Evolutionary conservation across 768 basidiomycete genomes (phyloP), one percentile per base, ranked within the genome.

Genomic region (Mycena epipterygia): DNA sequence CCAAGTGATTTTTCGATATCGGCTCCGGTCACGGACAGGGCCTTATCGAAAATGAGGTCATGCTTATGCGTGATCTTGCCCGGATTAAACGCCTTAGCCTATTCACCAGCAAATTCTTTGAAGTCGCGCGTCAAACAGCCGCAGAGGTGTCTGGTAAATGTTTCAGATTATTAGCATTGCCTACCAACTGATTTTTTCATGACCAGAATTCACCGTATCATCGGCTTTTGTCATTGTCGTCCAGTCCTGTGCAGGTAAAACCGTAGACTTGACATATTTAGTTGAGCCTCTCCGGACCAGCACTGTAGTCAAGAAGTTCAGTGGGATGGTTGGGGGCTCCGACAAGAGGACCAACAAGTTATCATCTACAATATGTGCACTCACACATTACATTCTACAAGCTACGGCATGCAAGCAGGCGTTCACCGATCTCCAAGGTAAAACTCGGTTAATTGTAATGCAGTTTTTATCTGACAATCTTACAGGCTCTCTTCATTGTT

Each of bases 391-490:
- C 52, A 53, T 32, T 32, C 52, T 53, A 6, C 27, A 53, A 53
- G 11, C 13, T 17, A 53, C 52, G 7, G 52, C 33, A 8, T 53
- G 52, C 25, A 17, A 25, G 7, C 17, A n/a, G 27, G 52, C 52
- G 27, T 53, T 53, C 30, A 53, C 52, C n/a, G 52, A 53, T 53
- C 33, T 53, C 8, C 52, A 53, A 53, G 52, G 52, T 53, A 37
- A 37, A 37, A 37, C 14, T 37, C 35, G 35, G 35, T 37, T 37
- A 37, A 37, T 6, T 37, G 35, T 14, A 14, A 37, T 37, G 35
- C 35, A 37, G 14, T 37, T 37, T 37, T n/a, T n/a, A 37, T 37
- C 35, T 37, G 35, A 37, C 35, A 37, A 37, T 37, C 35, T 37
- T 37, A 8, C 52, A 53, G 52, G 52, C 52, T 53, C 52, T 53